Conservation (phyloP, 345 rosid species). For the Brassica nigra region DNA sequence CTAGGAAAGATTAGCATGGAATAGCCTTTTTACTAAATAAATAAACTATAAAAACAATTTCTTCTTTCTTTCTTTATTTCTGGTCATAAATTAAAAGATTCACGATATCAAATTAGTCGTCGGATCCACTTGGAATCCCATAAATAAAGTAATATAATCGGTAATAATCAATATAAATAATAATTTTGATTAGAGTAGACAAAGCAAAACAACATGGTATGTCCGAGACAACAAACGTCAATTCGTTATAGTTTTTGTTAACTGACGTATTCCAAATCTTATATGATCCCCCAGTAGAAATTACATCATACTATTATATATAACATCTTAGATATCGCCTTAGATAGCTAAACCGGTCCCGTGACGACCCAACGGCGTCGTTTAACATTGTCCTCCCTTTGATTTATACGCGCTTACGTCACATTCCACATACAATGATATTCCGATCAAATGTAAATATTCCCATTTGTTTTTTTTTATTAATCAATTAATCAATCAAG, state of each 20-base stretch:
- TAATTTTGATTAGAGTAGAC: not conserved
- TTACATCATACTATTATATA: not conserved
- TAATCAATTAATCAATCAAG: not conserved
- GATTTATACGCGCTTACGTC: conserved; percentile 28
- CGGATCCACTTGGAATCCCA: conserved; percentile 24
- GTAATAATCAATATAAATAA: not conserved
- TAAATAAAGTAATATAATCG: not conserved
- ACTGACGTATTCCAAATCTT: not conserved
- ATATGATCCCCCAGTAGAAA: not conserved
- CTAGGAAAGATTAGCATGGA: not conserved
- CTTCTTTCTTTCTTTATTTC: not conserved
- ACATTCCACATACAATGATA: conserved; percentile 37
- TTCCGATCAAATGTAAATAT: conserved; percentile 14
- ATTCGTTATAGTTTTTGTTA: not conserved
- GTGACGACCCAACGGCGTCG: conserved; percentile 25
- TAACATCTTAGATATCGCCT: not conserved
- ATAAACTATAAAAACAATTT: too few relatives aligned
- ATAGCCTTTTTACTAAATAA: not conserved
- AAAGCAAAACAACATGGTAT: conserved; percentile 36
- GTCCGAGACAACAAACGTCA: conserved; percentile 29
- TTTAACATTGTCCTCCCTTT: not conserved
- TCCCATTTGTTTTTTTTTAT: not conserved
- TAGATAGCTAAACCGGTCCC: conserved; percentile 14
- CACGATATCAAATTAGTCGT: not conserved
- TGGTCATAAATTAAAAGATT: conserved; percentile 13